Conservation (phyloP, 2,329 filamentous ascomycete species). For the Fusarium sp. region DNA sequence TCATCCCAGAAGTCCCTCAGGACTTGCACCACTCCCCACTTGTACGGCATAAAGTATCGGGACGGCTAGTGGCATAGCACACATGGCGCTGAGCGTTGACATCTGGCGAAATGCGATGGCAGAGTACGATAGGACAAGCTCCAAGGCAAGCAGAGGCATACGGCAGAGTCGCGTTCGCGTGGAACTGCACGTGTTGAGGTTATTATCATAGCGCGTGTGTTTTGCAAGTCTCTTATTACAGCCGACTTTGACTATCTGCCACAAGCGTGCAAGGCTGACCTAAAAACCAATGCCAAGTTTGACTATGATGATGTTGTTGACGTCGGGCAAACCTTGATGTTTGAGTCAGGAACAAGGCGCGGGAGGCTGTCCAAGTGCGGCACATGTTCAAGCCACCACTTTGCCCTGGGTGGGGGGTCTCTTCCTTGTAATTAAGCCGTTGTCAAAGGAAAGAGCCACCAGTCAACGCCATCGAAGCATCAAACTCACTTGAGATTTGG, state of each 20-base stretch:
- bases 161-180: not conserved
- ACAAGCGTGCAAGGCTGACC: conserved; percentile 17
- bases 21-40: conserved; percentile 31
- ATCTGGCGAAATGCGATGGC: conserved; percentile 24
- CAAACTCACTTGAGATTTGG: conserved; percentile 33
- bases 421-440: conserved; percentile 38
- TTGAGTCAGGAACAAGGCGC: conserved; percentile 40
- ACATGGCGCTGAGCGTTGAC: conserved; percentile 37
- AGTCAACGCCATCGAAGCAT: conserved; percentile 27
- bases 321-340: conserved; percentile 32
- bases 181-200: not conserved
- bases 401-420: conserved; percentile 20
- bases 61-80: conserved; percentile 39
- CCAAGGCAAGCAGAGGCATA: conserved; percentile 17
- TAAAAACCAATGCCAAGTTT: not conserved
- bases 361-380: conserved; percentile 34
- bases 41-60: conserved; percentile 33
- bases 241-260: not conserved
- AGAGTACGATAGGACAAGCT: conserved; percentile 10
- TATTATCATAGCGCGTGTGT: not conserved
- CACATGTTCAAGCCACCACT: conserved; percentile 41
- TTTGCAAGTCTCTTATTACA: not conserved
- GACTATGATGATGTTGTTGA: conserved; percentile 17
- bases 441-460: conserved; percentile 32
- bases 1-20: conserved; percentile 45